phyloP scores from a whole-genome alignment of 352 stramenopile species.

The Pythium phragmiticola region DNA sequence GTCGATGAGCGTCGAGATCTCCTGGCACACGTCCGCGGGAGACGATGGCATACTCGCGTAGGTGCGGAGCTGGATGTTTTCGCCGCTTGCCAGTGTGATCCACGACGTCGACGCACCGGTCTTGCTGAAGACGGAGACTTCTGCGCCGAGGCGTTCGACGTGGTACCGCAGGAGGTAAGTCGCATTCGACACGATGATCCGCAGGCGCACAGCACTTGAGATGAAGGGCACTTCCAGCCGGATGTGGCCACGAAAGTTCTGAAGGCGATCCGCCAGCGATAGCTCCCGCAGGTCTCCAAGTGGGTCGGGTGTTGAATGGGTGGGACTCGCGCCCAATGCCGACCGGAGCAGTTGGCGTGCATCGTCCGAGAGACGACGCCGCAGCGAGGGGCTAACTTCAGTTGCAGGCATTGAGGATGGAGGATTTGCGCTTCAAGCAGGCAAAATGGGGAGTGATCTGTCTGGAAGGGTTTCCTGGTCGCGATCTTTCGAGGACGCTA shows the following conservation, averaged over 20 bases:
- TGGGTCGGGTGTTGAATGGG: not conserved
- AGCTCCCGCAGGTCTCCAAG: slow-evolving; percentile 25
- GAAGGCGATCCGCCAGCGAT: slow-evolving; percentile 37
- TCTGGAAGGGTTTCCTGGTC: not conserved
- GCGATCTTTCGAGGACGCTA: slow-evolving; percentile 3
- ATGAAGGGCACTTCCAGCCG: slow-evolving; percentile 34
- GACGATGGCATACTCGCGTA: slow-evolving; percentile 26
- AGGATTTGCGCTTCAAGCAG: not conserved
- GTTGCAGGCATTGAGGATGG: slow-evolving; percentile 42
- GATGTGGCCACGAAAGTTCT: slow-evolving; percentile 47
- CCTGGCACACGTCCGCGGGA: slow-evolving; percentile 18
- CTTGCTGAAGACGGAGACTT: slow-evolving; percentile 48
- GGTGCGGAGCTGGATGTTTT: slow-evolving; percentile 37
- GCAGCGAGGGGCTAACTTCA: slow-evolving; percentile 45
- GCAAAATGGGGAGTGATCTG: not conserved
- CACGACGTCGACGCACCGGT: slow-evolving; percentile 42
- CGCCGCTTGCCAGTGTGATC: slow-evolving; percentile 39
- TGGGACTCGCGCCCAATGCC: slow-evolving; percentile 24
- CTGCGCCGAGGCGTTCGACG: slow-evolving; percentile 35
- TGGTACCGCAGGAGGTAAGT: slow-evolving; percentile 49
- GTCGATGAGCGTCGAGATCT: slow-evolving; percentile 41
- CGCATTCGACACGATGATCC: slow-evolving; percentile 32
- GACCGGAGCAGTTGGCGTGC: slow-evolving; percentile 48
- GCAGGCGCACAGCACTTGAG: slow-evolving; percentile 26
- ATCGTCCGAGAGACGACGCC: slow-evolving; percentile 57